Evolutionary conservation across 495 filamentous ascomycete genomes (phyloP).

Genomic region (Penicillium chermesinum): DNA sequence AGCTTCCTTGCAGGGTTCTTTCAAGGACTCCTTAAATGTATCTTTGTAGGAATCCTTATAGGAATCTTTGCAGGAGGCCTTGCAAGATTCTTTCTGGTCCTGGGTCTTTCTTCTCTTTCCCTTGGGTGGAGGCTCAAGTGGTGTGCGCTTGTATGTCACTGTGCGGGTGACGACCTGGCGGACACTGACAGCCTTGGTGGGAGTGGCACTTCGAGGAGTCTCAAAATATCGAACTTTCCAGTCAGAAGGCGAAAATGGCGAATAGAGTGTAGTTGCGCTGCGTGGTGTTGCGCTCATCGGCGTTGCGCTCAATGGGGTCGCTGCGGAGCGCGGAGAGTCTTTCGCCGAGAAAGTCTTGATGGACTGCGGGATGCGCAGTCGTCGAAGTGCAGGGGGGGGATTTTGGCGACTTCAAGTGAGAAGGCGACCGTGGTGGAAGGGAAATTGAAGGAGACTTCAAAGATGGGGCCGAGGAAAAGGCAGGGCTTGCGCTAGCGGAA

Average conservation of each 20-base stretch:
- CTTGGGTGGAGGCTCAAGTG: conserved; percentile 37
- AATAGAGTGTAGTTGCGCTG: conserved; percentile 22
- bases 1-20: conserved; percentile 1
- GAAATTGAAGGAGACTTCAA: conserved; percentile 27
- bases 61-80: conserved; percentile 1
- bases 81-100: conserved; percentile 1
- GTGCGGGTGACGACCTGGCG: conserved; percentile 47
- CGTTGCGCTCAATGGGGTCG: conserved; percentile 11
- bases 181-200: conserved; percentile 36
- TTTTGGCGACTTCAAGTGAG: not conserved
- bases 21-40: not conserved
- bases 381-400: conserved; percentile 18
- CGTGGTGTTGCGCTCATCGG: conserved; percentile 23
- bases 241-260: conserved; percentile 37
- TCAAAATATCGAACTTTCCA: conserved; percentile 39
- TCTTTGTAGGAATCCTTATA: conserved; percentile 4
- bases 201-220: conserved; percentile 23
- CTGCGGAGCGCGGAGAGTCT: not conserved
- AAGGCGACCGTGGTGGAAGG: conserved; percentile 24
- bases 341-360: not conserved
- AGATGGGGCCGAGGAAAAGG: conserved; percentile 21
- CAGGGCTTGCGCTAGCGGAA: conserved; percentile 32
- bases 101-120: conserved; percentile 35
- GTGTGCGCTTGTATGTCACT: conserved; percentile 42
- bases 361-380: conserved; percentile 35